Evolutionary conservation across 1,284 basidiomycete species (phyloP).

Genomic region (Ganoderma lingzhi): DNA sequence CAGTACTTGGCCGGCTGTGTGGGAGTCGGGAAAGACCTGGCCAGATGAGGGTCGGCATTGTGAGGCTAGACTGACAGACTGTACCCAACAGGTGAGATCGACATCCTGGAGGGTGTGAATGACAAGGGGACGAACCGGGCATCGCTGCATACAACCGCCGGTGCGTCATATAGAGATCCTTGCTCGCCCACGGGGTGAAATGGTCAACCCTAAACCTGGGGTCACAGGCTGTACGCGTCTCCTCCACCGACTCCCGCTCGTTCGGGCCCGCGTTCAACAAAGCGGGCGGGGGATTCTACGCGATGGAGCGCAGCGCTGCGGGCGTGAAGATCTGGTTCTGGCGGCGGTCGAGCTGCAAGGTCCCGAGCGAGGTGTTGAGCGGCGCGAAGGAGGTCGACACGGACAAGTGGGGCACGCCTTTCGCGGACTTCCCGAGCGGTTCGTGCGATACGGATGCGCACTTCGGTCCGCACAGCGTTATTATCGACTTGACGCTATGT

Average conservation of each 20-base stretch:
- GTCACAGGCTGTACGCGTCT: constrained; percentile 44
- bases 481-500: constrained; percentile 56
- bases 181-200: no score
- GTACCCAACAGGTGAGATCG: constrained; percentile 62
- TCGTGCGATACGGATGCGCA: constrained; percentile 54
- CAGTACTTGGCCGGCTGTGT: constrained; percentile 50
- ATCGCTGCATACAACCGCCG: constrained; percentile 68
- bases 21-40: constrained; percentile 47
- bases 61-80: neutral
- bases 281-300: constrained; percentile 61
- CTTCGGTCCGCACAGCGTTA: constrained; percentile 62
- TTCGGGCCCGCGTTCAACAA: constrained; percentile 65
- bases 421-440: constrained; percentile 60
- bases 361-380: constrained; percentile 55
- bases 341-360: constrained; percentile 49
- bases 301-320: constrained; percentile 54
- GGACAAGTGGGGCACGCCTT: constrained; percentile 54
- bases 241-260: constrained; percentile 48
- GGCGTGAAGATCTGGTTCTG: constrained; percentile 70
- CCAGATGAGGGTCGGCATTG: constrained; percentile 38
- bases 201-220: no score
- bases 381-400: constrained; percentile 55
- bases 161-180: constrained; percentile 34
- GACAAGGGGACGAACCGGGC: constrained; percentile 60
- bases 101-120: constrained; percentile 77